Base-by-base conservation (phyloP, 2,329 filamentous ascomycete genomes). In the Fusarium neocosmosporiellum region DNA sequence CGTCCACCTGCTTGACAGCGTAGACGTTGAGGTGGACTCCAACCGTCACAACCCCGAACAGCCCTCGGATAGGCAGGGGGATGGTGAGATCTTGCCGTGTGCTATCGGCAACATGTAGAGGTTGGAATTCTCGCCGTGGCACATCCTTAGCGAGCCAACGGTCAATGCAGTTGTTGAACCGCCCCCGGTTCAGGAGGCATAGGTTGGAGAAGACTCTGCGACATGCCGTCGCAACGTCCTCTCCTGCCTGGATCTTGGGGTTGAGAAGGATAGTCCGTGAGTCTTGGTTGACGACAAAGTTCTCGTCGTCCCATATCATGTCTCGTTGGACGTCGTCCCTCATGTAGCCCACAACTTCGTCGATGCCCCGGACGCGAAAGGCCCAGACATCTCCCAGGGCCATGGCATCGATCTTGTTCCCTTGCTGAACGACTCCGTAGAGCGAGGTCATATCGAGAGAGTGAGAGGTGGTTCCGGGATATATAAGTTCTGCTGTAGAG, bases 11-110 rank as follows among this genome's bases (percentile, higher is more conserved):
- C 48, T 72, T 78, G 48, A 75, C 64, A 34, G 78, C 80, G 71
- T 79, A 83, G 53, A 81, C 78, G 67, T 81, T 83, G 69, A 83
- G 76, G 65, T 83, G 82, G 3, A 81, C 79, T 9, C 82, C 82
- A 6, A 79, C 77, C 2, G 82, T 83, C 34, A 81, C 71, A 36
- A 82, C 75, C 7, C 82, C 82, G 31, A 83, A 78, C 11, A 83
- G 69, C 2, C 82, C 82, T 5, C 81, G 74, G 31, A 78, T 68
- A 4, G 80, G 78, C 11, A 80, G 77, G 5, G 81, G 79, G 11
- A 83, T 78, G 39, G 73, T 63, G 22, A 83, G 65, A 5, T 77
- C 70, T 7, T 69, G 62, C 9, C 77, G 59, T 9, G 69, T 59
- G 7, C 39, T 33, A 9, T 75, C 70, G 8, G 77, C 67, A 14